Evolutionary conservation across 176 grass and related monocot species (phyloP).

Genomic region (Elaeis guineensis): DNA sequence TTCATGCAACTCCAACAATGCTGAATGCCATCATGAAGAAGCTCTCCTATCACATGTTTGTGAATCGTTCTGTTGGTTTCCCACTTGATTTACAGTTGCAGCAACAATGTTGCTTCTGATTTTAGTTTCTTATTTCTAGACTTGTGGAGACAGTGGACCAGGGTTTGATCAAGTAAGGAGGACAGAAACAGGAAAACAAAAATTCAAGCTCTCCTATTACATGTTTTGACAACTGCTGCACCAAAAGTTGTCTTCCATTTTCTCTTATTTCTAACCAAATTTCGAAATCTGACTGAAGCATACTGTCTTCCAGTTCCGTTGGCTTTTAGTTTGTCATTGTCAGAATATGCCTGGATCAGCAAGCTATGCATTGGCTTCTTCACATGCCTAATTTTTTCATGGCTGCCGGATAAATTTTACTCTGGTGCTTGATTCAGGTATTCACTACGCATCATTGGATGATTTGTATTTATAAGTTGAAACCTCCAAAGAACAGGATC

Average conservation of each 20-base stretch:
- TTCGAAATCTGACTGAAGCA: too few relatives aligned
- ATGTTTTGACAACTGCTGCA: too few relatives aligned
- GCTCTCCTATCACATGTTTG: constrained; percentile 91
- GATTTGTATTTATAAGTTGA: constrained; percentile 13
- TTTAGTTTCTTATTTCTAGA: constrained; percentile 37
- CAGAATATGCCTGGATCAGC: too few relatives aligned
- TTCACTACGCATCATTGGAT: too few relatives aligned
- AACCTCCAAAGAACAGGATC: constrained; percentile 86
- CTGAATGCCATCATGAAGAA: constrained; percentile 99
- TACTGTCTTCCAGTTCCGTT: too few relatives aligned
- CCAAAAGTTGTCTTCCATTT: too few relatives aligned
- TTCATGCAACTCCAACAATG: constrained; percentile 74
- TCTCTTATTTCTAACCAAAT: too few relatives aligned
- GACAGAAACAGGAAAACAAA: constrained; percentile 97
- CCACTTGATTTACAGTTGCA: neutral
- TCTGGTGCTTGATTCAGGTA: neutral
- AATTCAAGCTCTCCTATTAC: constrained; percentile 83
- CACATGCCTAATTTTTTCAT: too few relatives aligned
- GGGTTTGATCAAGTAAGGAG: constrained; percentile 94
- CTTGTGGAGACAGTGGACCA: constrained; percentile 90
- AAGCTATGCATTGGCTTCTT: too few relatives aligned
- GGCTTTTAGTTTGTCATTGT: too few relatives aligned
- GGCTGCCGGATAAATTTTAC: neutral
- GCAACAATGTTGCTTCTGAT: constrained; percentile 19
- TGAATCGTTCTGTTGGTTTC: neutral